A percentile compares a stretch with the other conserved stretches of the same genome.
phyloP scores from a whole-genome alignment of 106 monocot species.

The Acanthochlamys bracteata region DNA sequence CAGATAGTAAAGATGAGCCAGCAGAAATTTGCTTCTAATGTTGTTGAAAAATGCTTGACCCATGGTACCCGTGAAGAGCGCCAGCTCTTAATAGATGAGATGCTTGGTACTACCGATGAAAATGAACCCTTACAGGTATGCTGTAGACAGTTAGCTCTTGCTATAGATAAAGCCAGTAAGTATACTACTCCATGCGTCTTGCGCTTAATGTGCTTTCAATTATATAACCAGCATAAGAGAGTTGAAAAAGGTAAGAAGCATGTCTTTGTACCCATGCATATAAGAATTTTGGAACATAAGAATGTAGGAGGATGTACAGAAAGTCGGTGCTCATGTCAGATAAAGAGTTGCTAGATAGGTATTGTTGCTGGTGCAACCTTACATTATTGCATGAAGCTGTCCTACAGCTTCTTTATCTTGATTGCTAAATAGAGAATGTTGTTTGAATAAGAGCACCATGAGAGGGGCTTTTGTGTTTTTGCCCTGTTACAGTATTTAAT shows the following conservation, averaged over 20 bases:
- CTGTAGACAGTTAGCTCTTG: neutral
- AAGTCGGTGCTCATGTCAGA: no score
- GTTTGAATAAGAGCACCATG: neutral
- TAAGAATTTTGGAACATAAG: no score
- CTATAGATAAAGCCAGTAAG: no score
- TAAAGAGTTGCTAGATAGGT: no score
- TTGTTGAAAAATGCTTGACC: constrained; percentile 25
- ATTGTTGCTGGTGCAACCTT: no score
- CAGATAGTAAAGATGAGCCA: constrained; percentile 32
- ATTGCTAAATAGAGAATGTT: neutral
- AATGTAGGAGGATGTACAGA: no score
- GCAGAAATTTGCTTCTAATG: constrained; percentile 15
- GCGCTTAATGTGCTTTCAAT: no score
- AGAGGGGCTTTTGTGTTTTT: neutral
- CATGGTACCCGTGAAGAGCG: constrained; percentile 21
- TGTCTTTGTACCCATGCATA: no score
- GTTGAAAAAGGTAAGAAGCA: no score
- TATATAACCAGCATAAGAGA: no score
- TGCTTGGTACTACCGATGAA: constrained; percentile 25
- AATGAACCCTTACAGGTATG: constrained; percentile 31
- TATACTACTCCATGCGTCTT: no score
- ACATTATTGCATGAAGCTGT: no score
- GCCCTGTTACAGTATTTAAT: neutral
- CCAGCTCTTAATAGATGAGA: constrained; percentile 21
- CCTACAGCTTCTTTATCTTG: neutral